Percentiles rank a stretch among this genome's conserved stretches.
Evolutionary conservation across 768 basidiomycete genomes (phyloP).

Genomic region (Calocera viscosa): DNA sequence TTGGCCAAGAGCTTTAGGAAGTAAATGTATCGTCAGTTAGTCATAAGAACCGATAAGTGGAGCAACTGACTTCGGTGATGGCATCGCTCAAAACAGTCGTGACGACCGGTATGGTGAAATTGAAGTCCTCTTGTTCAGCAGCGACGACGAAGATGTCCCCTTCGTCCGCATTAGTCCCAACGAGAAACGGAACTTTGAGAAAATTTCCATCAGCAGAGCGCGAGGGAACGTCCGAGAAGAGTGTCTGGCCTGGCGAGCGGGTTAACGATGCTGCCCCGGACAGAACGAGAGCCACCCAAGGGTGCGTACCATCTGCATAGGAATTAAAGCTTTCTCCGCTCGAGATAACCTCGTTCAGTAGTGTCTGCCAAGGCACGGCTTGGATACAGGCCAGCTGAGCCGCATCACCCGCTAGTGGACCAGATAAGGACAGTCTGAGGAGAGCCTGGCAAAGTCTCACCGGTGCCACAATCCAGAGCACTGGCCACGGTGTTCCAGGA

Average conservation of each 20-base stretch:
- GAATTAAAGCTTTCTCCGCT: not conserved
- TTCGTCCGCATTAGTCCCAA: not conserved
- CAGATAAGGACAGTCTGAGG: not conserved
- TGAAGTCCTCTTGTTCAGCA: not conserved
- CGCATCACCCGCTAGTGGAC: not conserved
- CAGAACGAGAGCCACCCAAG: not conserved
- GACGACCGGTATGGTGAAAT: not conserved
- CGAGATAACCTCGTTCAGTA: not conserved
- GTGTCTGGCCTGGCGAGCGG: too few relatives aligned
- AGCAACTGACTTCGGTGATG: not conserved
- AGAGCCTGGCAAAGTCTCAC: not conserved
- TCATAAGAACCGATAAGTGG: not conserved
- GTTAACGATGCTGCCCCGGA: too few relatives aligned
- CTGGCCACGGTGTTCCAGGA: not conserved
- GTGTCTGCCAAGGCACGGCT: not conserved
- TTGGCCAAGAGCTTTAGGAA: not conserved
- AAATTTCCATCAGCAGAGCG: not conserved
- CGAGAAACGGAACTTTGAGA: not conserved
- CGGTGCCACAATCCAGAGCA: not conserved
- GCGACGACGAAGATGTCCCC: slow-evolving; percentile 1
- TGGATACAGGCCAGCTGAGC: not conserved
- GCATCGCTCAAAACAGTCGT: not conserved
- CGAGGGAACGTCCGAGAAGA: not conserved
- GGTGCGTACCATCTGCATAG: not conserved
- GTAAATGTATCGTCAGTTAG: not conserved